Base-by-base conservation (phyloP, 2,329 filamentous ascomycete genomes). In the Myriosclerotinia scirpicola region DNA sequence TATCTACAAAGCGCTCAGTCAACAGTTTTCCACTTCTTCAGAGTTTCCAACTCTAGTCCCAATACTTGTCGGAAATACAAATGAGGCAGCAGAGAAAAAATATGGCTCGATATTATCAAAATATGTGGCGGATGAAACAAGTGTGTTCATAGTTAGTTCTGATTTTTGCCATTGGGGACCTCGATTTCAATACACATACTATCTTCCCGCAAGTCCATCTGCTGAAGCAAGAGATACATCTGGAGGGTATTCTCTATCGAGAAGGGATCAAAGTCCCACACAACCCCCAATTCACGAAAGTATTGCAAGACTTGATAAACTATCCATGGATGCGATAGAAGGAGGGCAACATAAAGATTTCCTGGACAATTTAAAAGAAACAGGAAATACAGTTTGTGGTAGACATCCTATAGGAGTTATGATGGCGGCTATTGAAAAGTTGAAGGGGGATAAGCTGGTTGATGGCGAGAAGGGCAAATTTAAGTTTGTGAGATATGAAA, bases 161-260 rank as follows among this genome's bases (percentile, higher is more conserved):
- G 95, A 99, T 77, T 99, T 99, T 77, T 97, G 94, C 71, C 95
- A 99, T 78, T 99, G 95, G 95, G 95, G 95, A 14, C 73, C 82
- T 0, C 84, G 92, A 59, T 99, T 97, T 78, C 81, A 84, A 65
- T 99, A 98, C 78, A 91, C 88, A 38, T 90, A 90, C 67, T 97
- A 97, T 77, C 84, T 87, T 44, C 80, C 85, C 68, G 67, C 83
- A 77, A 84, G 87, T 42, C 80, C 85, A 68, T 68, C 84, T 20
- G 34, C 50, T 42, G 58, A 66, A 34, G 42, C 30, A 50, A 76
- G 77, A 52, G 61, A 66, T 7, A 48, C 30, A 22, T 52, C 54
- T 30, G 64, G 59, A 12, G 76, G 76, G 7, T 72, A 79, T 48
- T 71, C 70, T 5, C 73, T 78, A 15, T 71, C 71, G 5, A 70